Percentiles rank a stretch among this genome's conserved stretches.
Evolutionary conservation across 331 rosid genomes (phyloP).

Genomic region (Spiraea crenata): DNA sequence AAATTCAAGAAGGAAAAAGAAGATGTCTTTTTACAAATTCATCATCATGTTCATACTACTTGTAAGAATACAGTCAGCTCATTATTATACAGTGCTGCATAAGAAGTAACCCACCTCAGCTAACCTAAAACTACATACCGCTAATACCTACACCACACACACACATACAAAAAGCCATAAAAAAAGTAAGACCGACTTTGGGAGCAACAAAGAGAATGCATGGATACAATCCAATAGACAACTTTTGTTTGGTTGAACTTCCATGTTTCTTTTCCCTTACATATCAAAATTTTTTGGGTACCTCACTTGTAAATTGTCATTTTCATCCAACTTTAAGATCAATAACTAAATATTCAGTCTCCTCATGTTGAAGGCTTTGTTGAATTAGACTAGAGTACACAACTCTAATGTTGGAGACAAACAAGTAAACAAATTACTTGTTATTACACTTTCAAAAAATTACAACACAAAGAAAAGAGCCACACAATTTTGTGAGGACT

Average conservation of each 20-base stretch:
- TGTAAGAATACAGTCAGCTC: not conserved
- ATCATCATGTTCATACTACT: not conserved
- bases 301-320: not conserved
- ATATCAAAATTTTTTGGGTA: not conserved
- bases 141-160: not conserved
- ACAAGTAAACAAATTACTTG: too few species aligned
- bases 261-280: not conserved
- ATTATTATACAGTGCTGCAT: not conserved
- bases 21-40: not conserved
- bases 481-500: too few species aligned
- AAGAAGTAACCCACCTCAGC: not conserved
- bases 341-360: not conserved
- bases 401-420: too few species aligned
- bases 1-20: slow-evolving; percentile 7
- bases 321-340: not conserved
- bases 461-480: too few species aligned
- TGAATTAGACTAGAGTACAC: too few species aligned
- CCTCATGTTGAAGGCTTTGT: not conserved
- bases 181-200: too few species aligned
- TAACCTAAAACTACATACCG: not conserved
- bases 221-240: not conserved
- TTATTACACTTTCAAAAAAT: too few species aligned
- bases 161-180: too few species aligned
- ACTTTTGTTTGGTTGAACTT: not conserved
- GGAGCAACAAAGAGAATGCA: not conserved